phyloP scores from a whole-genome alignment of 768 basidiomycete species.

The Panaeolus papilionaceus region DNA sequence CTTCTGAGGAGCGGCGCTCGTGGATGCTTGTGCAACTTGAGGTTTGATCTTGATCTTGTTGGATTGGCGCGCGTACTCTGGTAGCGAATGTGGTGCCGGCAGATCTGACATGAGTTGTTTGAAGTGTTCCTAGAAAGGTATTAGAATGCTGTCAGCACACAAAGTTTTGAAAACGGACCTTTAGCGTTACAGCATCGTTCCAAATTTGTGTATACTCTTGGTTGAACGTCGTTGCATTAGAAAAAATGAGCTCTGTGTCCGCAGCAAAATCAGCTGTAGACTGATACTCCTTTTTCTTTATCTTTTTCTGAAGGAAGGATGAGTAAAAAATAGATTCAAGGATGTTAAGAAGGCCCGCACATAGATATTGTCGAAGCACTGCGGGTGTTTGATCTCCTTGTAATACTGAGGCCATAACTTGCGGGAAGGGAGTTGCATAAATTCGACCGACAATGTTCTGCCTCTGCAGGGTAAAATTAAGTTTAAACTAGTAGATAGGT shows the following conservation, averaged over 20 bases:
- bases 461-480: constrained; percentile 51
- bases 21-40: constrained; percentile 40
- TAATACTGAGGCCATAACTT: constrained; percentile 85
- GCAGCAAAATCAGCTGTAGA: constrained; percentile 74
- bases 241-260: constrained; percentile 90
- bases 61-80: constrained; percentile 63
- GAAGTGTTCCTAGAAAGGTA: constrained; percentile 65
- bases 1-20: constrained; percentile 28
- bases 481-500: background rate
- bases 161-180: constrained; percentile 47
- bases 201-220: constrained; percentile 84
- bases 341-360: constrained; percentile 48
- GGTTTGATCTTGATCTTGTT: constrained; percentile 80
- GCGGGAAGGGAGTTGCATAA: constrained; percentile 85
- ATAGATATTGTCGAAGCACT: constrained; percentile 78
- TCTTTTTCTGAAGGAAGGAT: constrained; percentile 63
- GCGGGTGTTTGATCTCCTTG: constrained; percentile 77
- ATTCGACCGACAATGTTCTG: constrained; percentile 70
- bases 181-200: constrained; percentile 74
- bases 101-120: constrained; percentile 80
- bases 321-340: constrained; percentile 18
- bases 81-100: constrained; percentile 67
- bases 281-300: constrained; percentile 81
- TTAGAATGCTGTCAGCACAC: constrained; percentile 19
- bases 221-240: constrained; percentile 90